Conservation (phyloP, 768 basidiomycete species). For the Hirschioporus abietinus region DNA sequence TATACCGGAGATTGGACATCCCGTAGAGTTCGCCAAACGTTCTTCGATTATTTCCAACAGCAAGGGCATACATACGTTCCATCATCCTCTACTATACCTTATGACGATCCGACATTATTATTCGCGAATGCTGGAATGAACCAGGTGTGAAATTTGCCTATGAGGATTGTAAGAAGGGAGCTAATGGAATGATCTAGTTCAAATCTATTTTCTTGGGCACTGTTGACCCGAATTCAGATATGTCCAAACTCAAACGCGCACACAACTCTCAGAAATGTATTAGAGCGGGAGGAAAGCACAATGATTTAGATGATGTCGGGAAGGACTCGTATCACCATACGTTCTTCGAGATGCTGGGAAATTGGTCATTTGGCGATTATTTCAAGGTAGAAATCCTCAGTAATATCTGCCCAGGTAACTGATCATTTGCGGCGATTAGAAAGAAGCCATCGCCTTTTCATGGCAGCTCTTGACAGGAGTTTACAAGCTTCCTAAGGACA, state of each 20-base stretch:
- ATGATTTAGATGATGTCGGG: slow-evolving; percentile 98
- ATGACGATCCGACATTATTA: slow-evolving; percentile 94
- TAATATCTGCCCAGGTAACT: not conserved
- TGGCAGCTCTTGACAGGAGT: slow-evolving; percentile 93
- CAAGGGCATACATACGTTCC: slow-evolving; percentile 85
- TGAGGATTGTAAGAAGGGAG: not conserved
- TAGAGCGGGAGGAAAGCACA: slow-evolving; percentile 97
- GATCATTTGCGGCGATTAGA: slow-evolving; percentile 36
- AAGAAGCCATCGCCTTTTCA: slow-evolving; percentile 88
- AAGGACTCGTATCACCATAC: slow-evolving; percentile 98
- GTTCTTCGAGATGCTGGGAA: slow-evolving; percentile 99
- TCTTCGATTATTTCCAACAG: slow-evolving; percentile 82
- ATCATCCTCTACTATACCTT: slow-evolving; percentile 90
- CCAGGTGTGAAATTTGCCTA: slow-evolving; percentile 44
- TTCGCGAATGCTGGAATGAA: slow-evolving; percentile 99
- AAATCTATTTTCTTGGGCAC: slow-evolving; percentile 98
- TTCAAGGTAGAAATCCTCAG: slow-evolving; percentile 68
- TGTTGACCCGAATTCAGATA: slow-evolving; percentile 90
- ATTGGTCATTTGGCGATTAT: slow-evolving; percentile 99
- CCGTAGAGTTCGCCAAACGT: slow-evolving; percentile 77
- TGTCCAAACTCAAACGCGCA: slow-evolving; percentile 87
- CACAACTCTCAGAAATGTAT: slow-evolving; percentile 99
- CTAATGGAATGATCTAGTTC: slow-evolving; percentile 50
- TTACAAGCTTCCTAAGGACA: slow-evolving; percentile 82
- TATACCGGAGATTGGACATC: slow-evolving; percentile 56